Conservation (phyloP, 2,329 filamentous ascomycete species). For the Tolypocladium guangdongense region DNA sequence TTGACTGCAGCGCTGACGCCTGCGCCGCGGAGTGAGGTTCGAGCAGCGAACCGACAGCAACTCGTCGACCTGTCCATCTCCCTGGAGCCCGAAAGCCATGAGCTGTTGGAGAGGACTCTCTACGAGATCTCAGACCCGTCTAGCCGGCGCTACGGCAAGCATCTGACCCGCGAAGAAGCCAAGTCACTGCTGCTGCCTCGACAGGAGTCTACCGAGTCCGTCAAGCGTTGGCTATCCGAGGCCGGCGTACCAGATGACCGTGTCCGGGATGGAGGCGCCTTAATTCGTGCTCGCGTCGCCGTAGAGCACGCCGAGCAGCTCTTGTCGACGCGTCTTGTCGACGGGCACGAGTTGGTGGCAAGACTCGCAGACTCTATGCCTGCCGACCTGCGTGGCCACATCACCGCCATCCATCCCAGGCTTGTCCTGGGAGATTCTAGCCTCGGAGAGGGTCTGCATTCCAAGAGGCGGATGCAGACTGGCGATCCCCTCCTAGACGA, state of each 20-base stretch:
- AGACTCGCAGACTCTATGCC: neutral
- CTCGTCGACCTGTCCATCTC: neutral
- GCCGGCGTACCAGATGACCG: slow-evolving; percentile 25
- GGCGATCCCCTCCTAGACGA: neutral
- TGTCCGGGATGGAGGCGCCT: slow-evolving; percentile 23
- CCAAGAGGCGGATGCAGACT: neutral
- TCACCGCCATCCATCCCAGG: neutral
- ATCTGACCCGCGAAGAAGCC: slow-evolving; percentile 37
- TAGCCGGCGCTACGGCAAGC: slow-evolving; percentile 34
- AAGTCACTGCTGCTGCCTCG: slow-evolving; percentile 35
- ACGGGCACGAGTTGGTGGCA: neutral
- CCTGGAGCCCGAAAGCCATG: slow-evolving; percentile 3
- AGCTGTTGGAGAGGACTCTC: slow-evolving; percentile 30
- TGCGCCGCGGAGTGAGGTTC: neutral
- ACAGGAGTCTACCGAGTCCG: slow-evolving; percentile 23
- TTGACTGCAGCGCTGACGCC: neutral
- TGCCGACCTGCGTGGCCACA: neutral
- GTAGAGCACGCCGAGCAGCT: slow-evolving; percentile 30
- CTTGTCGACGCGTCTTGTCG: slow-evolving; percentile 13
- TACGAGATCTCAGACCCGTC: slow-evolving; percentile 37
- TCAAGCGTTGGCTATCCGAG: slow-evolving; percentile 33
- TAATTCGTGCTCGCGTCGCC: slow-evolving; percentile 31
- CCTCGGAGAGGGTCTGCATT: neutral
- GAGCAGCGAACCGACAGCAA: neutral
- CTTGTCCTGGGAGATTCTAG: neutral